A percentile compares a stretch with the other conserved stretches of the same genome.
Conservation (phyloP, 768 basidiomycete species). For the Suillus decipiens region DNA sequence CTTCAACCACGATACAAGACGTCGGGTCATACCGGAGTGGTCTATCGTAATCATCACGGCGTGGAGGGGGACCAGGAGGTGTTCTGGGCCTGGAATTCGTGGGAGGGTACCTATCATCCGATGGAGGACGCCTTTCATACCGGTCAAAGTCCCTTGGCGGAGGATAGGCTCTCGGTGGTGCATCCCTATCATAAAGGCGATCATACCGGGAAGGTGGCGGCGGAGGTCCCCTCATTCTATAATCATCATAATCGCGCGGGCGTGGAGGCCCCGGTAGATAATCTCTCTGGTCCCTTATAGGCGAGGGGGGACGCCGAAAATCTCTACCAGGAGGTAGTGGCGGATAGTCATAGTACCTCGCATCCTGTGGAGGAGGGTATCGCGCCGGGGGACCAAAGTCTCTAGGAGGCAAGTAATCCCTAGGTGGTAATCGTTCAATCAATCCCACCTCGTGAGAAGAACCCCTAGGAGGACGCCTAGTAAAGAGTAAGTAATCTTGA, state of each 20-base stretch:
- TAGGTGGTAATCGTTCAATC: slow-evolving; percentile 53
- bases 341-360: slow-evolving; percentile 57
- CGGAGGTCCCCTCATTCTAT: slow-evolving; percentile 55
- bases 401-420: slow-evolving; percentile 51
- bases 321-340: slow-evolving; percentile 51
- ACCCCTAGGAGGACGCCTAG: slow-evolving; percentile 41
- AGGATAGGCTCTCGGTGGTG: slow-evolving; percentile 55
- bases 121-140: slow-evolving; percentile 51
- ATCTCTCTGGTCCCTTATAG: slow-evolving; percentile 70
- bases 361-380: slow-evolving; percentile 49
- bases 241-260: slow-evolving; percentile 71
- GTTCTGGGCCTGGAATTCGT: slow-evolving; percentile 50
- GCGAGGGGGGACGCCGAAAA: slow-evolving; percentile 57
- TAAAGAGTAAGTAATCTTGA: slow-evolving; percentile 12
- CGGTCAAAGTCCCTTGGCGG: slow-evolving; percentile 61
- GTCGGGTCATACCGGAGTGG: slow-evolving; percentile 50
- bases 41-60: slow-evolving; percentile 70
- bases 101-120: slow-evolving; percentile 43
- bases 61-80: slow-evolving; percentile 54
- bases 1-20: slow-evolving; percentile 9
- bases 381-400: slow-evolving; percentile 44
- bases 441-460: slow-evolving; percentile 50
- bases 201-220: slow-evolving; percentile 52
- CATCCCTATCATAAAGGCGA: slow-evolving; percentile 49
- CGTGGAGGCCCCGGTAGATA: slow-evolving; percentile 50